Evolutionary conservation across 352 stramenopile species (phyloP).

Genomic region (Globisporangium heterothallicum): DNA sequence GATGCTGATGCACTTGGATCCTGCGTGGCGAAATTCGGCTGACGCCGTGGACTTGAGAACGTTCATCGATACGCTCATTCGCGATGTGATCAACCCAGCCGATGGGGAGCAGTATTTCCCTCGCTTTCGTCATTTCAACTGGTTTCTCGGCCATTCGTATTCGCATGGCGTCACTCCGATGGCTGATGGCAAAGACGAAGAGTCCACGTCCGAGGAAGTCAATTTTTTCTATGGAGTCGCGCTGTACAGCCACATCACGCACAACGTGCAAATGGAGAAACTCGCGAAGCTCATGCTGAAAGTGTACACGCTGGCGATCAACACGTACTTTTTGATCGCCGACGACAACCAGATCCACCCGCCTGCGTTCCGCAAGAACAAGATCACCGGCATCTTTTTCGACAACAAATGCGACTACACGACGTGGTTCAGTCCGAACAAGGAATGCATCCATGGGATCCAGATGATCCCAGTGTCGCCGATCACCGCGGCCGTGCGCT

Average conservation of each 20-base stretch:
- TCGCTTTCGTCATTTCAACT: slow-evolving; percentile 54
- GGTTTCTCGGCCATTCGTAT: slow-evolving; percentile 64
- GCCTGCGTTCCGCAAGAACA: slow-evolving; percentile 48
- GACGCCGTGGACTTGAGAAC: slow-evolving; percentile 32
- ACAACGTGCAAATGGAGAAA: slow-evolving; percentile 29
- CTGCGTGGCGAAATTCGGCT: slow-evolving; percentile 28
- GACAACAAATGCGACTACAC: slow-evolving; percentile 76
- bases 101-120: slow-evolving; percentile 41
- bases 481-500: slow-evolving; percentile 37
- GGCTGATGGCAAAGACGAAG: slow-evolving; percentile 67
- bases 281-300: slow-evolving; percentile 58
- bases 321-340: slow-evolving; percentile 63
- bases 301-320: slow-evolving; percentile 45
- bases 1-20: slow-evolving; percentile 40
- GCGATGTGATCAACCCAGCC: slow-evolving; percentile 37
- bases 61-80: slow-evolving; percentile 45
- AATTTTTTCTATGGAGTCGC: slow-evolving; percentile 60
- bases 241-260: slow-evolving; percentile 43
- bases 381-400: slow-evolving; percentile 68
- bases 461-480: slow-evolving; percentile 69
- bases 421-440: slow-evolving; percentile 70
- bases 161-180: slow-evolving; percentile 66
- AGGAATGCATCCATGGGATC: slow-evolving; percentile 74
- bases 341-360: slow-evolving; percentile 41
- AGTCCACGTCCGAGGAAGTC: slow-evolving; percentile 64